A percentile compares a stretch with the other conserved stretches of the same genome.
Evolutionary conservation across 495 filamentous ascomycete species (phyloP).

Genomic region (Podospora sp.): DNA sequence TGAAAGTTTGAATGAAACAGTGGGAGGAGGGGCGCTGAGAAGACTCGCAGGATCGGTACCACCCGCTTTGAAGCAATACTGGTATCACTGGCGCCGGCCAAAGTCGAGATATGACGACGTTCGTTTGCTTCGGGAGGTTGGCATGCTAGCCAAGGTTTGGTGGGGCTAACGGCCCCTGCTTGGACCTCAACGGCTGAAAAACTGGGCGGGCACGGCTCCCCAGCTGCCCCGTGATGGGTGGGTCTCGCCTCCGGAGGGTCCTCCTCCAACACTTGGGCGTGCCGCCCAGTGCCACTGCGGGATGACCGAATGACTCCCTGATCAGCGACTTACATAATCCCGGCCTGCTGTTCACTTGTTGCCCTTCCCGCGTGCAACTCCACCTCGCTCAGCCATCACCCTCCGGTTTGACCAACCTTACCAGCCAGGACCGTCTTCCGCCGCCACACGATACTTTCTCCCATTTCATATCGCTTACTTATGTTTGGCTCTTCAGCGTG

Average conservation of each 20-base stretch:
- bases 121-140: background rate
- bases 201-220: background rate
- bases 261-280: background rate
- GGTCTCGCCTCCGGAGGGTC: background rate
- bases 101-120: background rate
- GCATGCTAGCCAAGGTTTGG: background rate
- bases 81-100: background rate
- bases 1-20: background rate
- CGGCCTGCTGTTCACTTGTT: background rate
- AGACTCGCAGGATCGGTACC: background rate
- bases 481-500: background rate
- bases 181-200: conserved; percentile 1
- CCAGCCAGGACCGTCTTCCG: background rate
- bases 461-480: background rate
- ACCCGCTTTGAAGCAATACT: background rate
- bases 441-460: background rate
- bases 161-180: background rate
- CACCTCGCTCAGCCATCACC: conserved; percentile 4
- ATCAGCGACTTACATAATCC: conserved; percentile 30
- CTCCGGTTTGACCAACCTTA: background rate
- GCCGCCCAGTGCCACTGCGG: background rate
- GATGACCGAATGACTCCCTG: conserved; percentile 31
- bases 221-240: background rate
- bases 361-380: background rate
- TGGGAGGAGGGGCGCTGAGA: background rate